Evolutionary conservation across 1,284 basidiomycete genomes (phyloP), one percentile per base, ranked within the genome.

Genomic region (Trichosporon coremiiforme): DNA sequence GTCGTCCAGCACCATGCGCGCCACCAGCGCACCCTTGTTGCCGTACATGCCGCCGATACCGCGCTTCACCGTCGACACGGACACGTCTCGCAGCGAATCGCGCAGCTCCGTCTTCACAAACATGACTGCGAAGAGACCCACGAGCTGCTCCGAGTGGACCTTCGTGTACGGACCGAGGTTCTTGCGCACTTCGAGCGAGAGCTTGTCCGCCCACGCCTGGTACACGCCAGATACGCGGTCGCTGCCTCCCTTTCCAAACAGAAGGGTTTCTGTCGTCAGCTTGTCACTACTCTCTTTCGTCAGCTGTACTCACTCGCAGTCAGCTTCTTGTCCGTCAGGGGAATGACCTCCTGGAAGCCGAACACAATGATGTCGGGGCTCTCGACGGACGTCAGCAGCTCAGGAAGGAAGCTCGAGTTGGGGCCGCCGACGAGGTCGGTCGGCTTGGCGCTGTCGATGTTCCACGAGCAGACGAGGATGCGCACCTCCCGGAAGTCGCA

Each of bases 1-100:
- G 83, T 98, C 94, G 74, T 95, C 93, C 45, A 98, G 85, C 9
- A 94, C 88, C 71, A 98, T 88, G n/a, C 96, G 89, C 1, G 93
- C 87, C 17, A 97, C 88, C 70, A 98, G 95, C 0, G 91, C 95
- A 15, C 96, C 96, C 90, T 99, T 98, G 82, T 99, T 99, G 1
- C 96, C 96, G 80, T 96, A 98, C 71, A 90, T 86, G 5, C 94
- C 93, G 0, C 91, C 91, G 87, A 98, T 91, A 0, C 96, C 96
- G 25, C 82, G 86, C 84, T 98, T 98, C 73, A 98, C 87, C 0
- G 90, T 91, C 0, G 89, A 89, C 38, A 94, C 89, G 7, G 90
- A 87, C 10, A 89, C 85, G 79, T 95, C 90, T 73, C 89, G 88
- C 68, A 98, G 81, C 55, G 85, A 83, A 9, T 80, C 76, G 69